These are phyloP conservation scores for Myxozyma neotropica DNA, from an alignment of 805 yeast genomes.

Conservation along the genomic window DNA sequence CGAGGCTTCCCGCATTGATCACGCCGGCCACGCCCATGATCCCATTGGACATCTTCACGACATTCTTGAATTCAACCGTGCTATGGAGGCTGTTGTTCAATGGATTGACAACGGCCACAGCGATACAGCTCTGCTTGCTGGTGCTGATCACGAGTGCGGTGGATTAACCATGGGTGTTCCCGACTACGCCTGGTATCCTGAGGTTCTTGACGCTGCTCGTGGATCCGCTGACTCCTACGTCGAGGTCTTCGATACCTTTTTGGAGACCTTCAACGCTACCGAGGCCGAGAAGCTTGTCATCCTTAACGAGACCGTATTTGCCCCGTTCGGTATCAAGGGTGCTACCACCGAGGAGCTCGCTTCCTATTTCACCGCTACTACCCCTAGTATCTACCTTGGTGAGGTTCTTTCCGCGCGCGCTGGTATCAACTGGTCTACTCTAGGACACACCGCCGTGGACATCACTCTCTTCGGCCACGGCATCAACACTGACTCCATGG, in stretches of 20 bases:
- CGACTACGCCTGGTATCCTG: slow-evolving; percentile 86
- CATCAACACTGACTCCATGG: slow-evolving; percentile 57
- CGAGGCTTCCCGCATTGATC: slow-evolving; percentile 94
- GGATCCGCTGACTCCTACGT: slow-evolving; percentile 72
- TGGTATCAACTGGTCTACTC: slow-evolving; percentile 94
- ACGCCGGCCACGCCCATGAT: slow-evolving; percentile 92
- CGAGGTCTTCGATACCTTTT: slow-evolving; percentile 35
- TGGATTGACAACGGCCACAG: slow-evolving; percentile 65
- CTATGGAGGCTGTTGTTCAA: slow-evolving; percentile 72
- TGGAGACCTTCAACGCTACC: slow-evolving; percentile 15
- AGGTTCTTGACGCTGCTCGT: slow-evolving; percentile 65
- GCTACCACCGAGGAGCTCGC: slow-evolving; percentile 58
- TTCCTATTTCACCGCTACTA: slow-evolving; percentile 45
- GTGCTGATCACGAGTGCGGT: slow-evolving; percentile 96
- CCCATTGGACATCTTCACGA: slow-evolving; percentile 94
- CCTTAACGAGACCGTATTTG: slow-evolving; percentile 48
- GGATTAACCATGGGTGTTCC: slow-evolving; percentile 91
- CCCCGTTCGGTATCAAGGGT: slow-evolving; percentile 68
- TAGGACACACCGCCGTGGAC: slow-evolving; percentile 95
- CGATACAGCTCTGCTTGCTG: slow-evolving; percentile 77
- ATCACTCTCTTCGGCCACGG: slow-evolving; percentile 86
- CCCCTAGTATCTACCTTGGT: slow-evolving; percentile 51
- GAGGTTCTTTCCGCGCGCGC: slow-evolving; percentile 78
- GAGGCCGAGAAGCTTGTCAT: neutral
- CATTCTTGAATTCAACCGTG: slow-evolving; percentile 82